A percentile compares a stretch with the other conserved stretches of the same genome.
phyloP scores from a whole-genome alignment of 345 rosid species.

The Geranium rotundifolium region DNA sequence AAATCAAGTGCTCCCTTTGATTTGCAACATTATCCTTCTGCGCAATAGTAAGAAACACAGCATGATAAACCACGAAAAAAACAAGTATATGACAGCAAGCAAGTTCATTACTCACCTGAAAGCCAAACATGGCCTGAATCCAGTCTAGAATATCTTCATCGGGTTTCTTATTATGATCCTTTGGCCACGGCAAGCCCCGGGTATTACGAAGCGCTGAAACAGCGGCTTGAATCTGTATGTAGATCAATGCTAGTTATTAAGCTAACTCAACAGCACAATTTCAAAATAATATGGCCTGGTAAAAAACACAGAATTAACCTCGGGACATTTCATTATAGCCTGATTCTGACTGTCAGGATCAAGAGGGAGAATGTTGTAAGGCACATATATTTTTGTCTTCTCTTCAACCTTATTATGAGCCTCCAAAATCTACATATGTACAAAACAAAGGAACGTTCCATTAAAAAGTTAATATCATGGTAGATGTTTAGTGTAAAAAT shows the following conservation, averaged over 20 bases:
- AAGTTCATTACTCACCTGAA: conserved; percentile 49
- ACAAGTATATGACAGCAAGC: not conserved
- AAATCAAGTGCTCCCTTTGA: conserved; percentile 96
- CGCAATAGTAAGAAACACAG: conserved; percentile 9
- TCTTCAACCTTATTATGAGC: conserved; percentile 90
- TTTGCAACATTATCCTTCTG: conserved; percentile 98
- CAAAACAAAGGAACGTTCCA: conserved; percentile 1
- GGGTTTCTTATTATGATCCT: conserved; percentile 61
- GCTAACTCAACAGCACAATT: not conserved
- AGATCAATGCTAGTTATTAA: not conserved
- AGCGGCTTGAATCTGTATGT: conserved; percentile 78
- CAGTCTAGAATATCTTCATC: conserved; percentile 95
- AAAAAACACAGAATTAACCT: conserved; percentile 29
- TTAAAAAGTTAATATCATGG: not conserved
- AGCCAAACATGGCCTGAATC: conserved; percentile 98
- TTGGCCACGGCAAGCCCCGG: conserved; percentile 98
- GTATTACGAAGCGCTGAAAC: conserved; percentile 87
- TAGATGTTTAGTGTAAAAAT: not conserved
- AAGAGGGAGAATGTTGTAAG: conserved; percentile 92
- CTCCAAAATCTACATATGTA: conserved; percentile 67
- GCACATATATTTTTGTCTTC: conserved; percentile 80
- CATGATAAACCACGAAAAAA: not conserved
- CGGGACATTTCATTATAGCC: conserved; percentile 96
- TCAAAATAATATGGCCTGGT: not conserved
- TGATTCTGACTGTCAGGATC: conserved; percentile 98